Evolutionary conservation across 768 basidiomycete species (phyloP).

Genomic region (Hydnomerulius pinastri): DNA sequence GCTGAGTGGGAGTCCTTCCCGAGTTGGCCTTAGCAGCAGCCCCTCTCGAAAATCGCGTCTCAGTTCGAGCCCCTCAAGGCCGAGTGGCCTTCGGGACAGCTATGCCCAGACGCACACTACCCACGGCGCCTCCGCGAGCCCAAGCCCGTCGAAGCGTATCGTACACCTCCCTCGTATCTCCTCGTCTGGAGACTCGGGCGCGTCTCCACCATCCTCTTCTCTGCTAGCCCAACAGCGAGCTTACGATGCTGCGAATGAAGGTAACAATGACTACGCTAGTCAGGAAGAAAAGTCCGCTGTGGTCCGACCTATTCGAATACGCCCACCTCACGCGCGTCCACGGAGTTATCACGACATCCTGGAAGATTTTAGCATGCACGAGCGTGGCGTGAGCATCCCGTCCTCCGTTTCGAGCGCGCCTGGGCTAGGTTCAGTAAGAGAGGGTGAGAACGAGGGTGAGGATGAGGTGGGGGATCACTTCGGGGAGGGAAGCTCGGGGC

Average conservation of each 20-base stretch:
- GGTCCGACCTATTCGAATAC: constrained; percentile 30
- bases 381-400: constrained; percentile 28
- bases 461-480: not conserved
- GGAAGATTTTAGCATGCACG: constrained; percentile 56
- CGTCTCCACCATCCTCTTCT: constrained; percentile 6
- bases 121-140: constrained; percentile 10
- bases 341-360: constrained; percentile 68
- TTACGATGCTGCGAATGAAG: not conserved
- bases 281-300: constrained; percentile 9
- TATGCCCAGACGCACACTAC: not conserved
- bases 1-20: constrained; percentile 23
- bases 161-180: constrained; percentile 23
- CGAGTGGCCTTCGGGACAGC: constrained; percentile 17
- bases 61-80: constrained; percentile 23
- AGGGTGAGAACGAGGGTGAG: constrained; percentile 14
- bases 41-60: constrained; percentile 26
- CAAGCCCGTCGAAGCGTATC: constrained; percentile 24
- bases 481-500: not conserved
- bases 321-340: constrained; percentile 44
- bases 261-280: not conserved
- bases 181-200: constrained; percentile 13
- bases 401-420: constrained; percentile 33
- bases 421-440: constrained; percentile 23
- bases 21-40: constrained; percentile 17
- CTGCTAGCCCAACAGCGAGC: not conserved